phyloP scores from a whole-genome alignment of 2,329 filamentous ascomycete species.

The Aureobasidium uvarum region DNA sequence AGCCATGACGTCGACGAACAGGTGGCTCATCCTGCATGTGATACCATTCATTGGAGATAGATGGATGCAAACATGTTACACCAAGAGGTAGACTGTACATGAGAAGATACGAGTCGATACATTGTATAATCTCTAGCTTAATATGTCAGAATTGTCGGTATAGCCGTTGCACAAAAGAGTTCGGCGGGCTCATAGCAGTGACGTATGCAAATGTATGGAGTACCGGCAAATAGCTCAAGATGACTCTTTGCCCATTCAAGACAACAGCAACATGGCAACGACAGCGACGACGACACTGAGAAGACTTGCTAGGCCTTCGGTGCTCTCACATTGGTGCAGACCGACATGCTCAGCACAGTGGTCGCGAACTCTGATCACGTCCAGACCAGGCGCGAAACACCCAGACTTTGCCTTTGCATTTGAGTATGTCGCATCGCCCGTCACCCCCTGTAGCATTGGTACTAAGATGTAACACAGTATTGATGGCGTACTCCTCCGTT shows the following conservation, averaged over 20 bases:
- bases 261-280: slow-evolving; percentile 5
- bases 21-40: slow-evolving; percentile 19
- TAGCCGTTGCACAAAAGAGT: slow-evolving; percentile 12
- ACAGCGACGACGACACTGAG: background rate
- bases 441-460: background rate
- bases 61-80: background rate
- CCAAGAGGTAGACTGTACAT: background rate
- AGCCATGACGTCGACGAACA: slow-evolving; percentile 20
- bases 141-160: background rate
- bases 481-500: slow-evolving; percentile 91
- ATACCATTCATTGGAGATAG: background rate
- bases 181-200: slow-evolving; percentile 4
- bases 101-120: background rate
- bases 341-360: slow-evolving; percentile 9
- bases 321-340: background rate
- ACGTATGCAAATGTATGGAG: slow-evolving; percentile 7
- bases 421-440: slow-evolving; percentile 45
- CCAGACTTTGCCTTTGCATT: slow-evolving; percentile 57
- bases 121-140: background rate
- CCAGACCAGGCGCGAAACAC: slow-evolving; percentile 16
- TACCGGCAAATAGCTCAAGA: background rate
- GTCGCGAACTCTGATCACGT: slow-evolving; percentile 13
- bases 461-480: slow-evolving; percentile 55
- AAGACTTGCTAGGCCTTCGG: slow-evolving; percentile 9
- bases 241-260: background rate